Conservation (phyloP, 768 basidiomycete species). For the Boletus reticulatus region DNA sequence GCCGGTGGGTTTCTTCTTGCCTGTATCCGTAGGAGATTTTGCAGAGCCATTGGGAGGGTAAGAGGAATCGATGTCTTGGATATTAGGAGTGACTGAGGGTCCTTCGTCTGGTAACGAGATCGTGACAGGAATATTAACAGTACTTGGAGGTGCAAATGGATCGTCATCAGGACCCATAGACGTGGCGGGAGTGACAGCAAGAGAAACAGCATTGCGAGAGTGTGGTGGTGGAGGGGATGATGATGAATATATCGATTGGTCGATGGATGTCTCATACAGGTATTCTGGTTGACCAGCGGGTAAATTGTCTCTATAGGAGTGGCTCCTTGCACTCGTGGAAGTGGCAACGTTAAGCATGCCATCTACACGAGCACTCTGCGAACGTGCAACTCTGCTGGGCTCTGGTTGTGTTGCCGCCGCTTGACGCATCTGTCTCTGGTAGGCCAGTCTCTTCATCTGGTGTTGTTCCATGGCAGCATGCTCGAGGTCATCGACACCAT, state of each 20-base stretch:
- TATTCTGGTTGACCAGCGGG: constrained; percentile 55
- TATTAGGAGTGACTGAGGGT: constrained; percentile 14
- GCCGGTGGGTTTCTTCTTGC: constrained; percentile 43
- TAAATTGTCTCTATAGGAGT: constrained; percentile 50
- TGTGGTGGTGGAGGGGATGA: constrained; percentile 32
- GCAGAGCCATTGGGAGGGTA: constrained; percentile 25
- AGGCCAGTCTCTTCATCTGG: constrained; percentile 76
- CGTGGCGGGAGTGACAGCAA: constrained; percentile 46
- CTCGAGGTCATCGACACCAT: constrained; percentile 77
- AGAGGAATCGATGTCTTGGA: constrained; percentile 19
- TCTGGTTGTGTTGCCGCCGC: constrained; percentile 36
- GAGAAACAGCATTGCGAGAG: constrained; percentile 39
- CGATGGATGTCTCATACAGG: constrained; percentile 70
- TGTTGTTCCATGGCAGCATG: constrained; percentile 79
- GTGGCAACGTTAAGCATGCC: constrained; percentile 34
- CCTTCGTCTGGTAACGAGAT: constrained; percentile 29
- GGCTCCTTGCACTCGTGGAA: constrained; percentile 39
- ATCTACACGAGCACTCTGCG: constrained; percentile 58
- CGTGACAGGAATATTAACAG: constrained; percentile 28
- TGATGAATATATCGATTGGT: constrained; percentile 49
- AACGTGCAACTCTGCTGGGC: constrained; percentile 38
- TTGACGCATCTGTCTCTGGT: constrained; percentile 77
- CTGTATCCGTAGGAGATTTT: constrained; percentile 38
- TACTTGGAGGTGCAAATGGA: constrained; percentile 57
- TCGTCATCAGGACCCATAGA: constrained; percentile 54